Evolutionary conservation across 139 green algal species (phyloP), one percentile per base, ranked within the genome.

Genomic region (Coelastrella sp.): DNA sequence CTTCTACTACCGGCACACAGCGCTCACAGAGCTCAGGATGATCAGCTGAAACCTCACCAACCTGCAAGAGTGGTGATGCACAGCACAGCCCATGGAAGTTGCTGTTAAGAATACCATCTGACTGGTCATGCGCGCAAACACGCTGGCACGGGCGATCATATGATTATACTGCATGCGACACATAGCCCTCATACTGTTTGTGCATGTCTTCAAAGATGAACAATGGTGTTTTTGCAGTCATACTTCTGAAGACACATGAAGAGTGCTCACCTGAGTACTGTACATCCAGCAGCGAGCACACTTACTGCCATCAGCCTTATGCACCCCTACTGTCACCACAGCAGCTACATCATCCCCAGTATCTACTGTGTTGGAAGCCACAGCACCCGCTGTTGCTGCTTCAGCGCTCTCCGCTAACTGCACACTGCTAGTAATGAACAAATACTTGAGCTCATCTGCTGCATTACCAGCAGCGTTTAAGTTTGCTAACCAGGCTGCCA

Each of bases 251-350:
- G n/a, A n/a, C n/a, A n/a, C n/a, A n/a, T n/a, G n/a, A n/a, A n/a
- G n/a, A n/a, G n/a, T n/a, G n/a, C 45, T 53, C 45, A 53, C 45
- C 45, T 53, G 19, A 1, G 66, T n/a, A 51, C 90, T 95, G 90
- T 98, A 99, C 88, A 98, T 98, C 97, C 97, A 99, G 89, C 97
- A 99, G 67, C 97, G 93, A 32, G 88, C 91, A 90, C 96, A 99
- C 85, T 98, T 98, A 57, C 27, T n/a, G 37, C 97, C 97, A 1
- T 85, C 82, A 6, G 97, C 97, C 2, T 87, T 81, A 0, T 34
- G 35, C n/a, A 99, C 93, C 11, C 95, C 96, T 69, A 98, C 92
- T 57, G 86, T 91, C 30, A 98, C 88, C 4, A 91, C 84, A 79
- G 62, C 87, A n/a, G 79, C 80, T 21, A 91, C 73, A 48, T 91